Conservation (phyloP, 495 filamentous ascomycete species). For the Sordaria brevicollis region DNA sequence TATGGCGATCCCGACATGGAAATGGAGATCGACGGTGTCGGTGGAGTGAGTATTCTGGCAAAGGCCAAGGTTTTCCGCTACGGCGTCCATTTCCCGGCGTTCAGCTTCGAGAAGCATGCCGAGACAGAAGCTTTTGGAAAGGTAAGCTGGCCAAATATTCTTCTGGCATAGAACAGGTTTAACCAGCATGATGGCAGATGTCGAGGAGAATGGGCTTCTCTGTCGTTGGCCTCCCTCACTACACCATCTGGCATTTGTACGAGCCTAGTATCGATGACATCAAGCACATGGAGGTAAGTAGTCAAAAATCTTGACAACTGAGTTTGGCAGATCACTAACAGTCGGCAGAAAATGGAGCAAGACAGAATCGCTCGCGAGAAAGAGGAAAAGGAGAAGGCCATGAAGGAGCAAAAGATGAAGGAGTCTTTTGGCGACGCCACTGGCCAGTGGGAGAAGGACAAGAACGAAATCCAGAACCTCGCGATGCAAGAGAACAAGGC, state of each 20-base stretch:
- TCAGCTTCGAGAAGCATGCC: slow-evolving; percentile 97
- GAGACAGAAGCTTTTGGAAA: slow-evolving; percentile 99
- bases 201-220: slow-evolving; percentile 90
- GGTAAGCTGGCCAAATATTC: slow-evolving; percentile 38
- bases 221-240: slow-evolving; percentile 94
- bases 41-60: slow-evolving; percentile 92
- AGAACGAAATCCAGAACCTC: slow-evolving; percentile 58
- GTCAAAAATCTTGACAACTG: background rate
- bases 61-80: slow-evolving; percentile 92
- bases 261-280: slow-evolving; percentile 97
- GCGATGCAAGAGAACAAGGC: slow-evolving; percentile 43
- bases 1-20: slow-evolving; percentile 99
- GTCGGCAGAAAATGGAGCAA: slow-evolving; percentile 66
- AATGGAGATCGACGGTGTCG: slow-evolving; percentile 98
- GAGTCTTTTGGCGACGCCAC: slow-evolving; percentile 59
- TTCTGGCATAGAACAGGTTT: background rate
- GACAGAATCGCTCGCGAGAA: slow-evolving; percentile 63
- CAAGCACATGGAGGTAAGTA: slow-evolving; percentile 77
- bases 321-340: slow-evolving; percentile 9
- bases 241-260: slow-evolving; percentile 99
- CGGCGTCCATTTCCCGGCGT: slow-evolving; percentile 95
- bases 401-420: slow-evolving; percentile 56
- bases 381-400: slow-evolving; percentile 59
- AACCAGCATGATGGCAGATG: slow-evolving; percentile 59
- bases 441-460: slow-evolving; percentile 75